Conservation (phyloP, 1,284 basidiomycete species). For the Phenoliferia sp. region DNA sequence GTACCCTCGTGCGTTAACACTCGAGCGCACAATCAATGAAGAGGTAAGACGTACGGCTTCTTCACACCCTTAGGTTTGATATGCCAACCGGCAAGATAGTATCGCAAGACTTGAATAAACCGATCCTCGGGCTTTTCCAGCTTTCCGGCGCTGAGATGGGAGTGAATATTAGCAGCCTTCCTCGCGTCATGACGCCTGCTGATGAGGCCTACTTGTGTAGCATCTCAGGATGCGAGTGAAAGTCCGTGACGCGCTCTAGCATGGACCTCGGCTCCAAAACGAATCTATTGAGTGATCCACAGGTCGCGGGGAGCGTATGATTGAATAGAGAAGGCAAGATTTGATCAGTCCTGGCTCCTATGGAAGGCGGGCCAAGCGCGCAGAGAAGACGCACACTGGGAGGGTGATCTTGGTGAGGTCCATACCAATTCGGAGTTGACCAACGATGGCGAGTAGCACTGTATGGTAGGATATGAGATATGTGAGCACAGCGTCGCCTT, state of each 20-base stretch:
- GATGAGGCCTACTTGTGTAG: slow-evolving; percentile 73
- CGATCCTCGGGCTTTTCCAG: slow-evolving; percentile 64
- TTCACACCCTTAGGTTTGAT: slow-evolving; percentile 99
- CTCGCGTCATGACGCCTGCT: slow-evolving; percentile 4
- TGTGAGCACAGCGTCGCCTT: too few species aligned
- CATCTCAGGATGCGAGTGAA: slow-evolving; percentile 97
- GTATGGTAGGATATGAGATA: not conserved
- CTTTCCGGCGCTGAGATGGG: not conserved
- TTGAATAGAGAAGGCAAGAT: not conserved
- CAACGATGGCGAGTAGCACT: slow-evolving; percentile 56
- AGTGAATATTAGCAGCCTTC: not conserved
- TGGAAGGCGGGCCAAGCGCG: not conserved
- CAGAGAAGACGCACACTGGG: slow-evolving; percentile 19
- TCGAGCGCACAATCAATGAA: not conserved
- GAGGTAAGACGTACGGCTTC: slow-evolving; percentile 72
- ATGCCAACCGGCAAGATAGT: slow-evolving; percentile 99
- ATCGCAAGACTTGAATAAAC: slow-evolving; percentile 84
- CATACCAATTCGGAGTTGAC: slow-evolving; percentile 87
- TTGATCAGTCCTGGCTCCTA: not conserved
- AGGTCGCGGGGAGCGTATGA: not conserved
- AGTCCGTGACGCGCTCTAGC: slow-evolving; percentile 95
- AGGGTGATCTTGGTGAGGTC: slow-evolving; percentile 71
- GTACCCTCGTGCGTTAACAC: not conserved
- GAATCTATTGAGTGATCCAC: slow-evolving; percentile 65
- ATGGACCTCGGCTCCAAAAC: slow-evolving; percentile 84